Conservation (phyloP, 1,284 basidiomycete species). For the Ceratobasidium sp. region DNA sequence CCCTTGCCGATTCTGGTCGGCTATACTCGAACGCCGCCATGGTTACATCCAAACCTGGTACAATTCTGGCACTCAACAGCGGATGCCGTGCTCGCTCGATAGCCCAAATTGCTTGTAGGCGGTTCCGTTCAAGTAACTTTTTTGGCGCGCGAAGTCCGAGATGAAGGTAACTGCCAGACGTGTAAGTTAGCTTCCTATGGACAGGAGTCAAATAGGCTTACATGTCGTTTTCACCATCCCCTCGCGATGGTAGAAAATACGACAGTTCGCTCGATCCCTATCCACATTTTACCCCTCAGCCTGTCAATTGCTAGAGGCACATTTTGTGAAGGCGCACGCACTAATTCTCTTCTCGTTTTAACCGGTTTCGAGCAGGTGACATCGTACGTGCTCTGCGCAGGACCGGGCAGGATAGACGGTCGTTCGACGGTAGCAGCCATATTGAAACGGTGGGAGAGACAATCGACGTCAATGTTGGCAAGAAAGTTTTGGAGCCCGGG, state of each 20-base stretch:
- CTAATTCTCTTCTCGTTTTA: not conserved
- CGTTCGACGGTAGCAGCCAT: not conserved
- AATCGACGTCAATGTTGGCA: too few relatives aligned
- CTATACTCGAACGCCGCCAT: conserved; percentile 65
- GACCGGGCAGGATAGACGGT: not conserved
- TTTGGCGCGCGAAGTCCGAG: conserved; percentile 67
- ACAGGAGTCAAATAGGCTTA: conserved; percentile 52
- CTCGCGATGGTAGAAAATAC: conserved; percentile 77
- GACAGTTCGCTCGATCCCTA: conserved; percentile 53
- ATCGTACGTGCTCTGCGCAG: too few relatives aligned
- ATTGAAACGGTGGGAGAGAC: not conserved
- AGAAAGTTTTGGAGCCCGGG: too few relatives aligned
- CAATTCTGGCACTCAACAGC: conserved; percentile 68
- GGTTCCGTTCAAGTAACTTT: conserved; percentile 57
- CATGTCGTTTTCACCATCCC: conserved; percentile 85
- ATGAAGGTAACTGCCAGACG: conserved; percentile 69
- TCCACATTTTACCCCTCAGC: not conserved
- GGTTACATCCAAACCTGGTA: conserved; percentile 41
- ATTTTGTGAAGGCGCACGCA: not conserved
- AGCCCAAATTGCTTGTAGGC: conserved; percentile 73
- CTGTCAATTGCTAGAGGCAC: not conserved
- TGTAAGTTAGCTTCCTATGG: not conserved
- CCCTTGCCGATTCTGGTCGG: conserved; percentile 58
- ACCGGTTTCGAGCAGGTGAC: not conserved
- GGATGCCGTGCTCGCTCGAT: conserved; percentile 74